Evolutionary conservation across 192 early-diverging fungal species (phyloP).

Genomic region (Gamsiella multidivaricata): DNA sequence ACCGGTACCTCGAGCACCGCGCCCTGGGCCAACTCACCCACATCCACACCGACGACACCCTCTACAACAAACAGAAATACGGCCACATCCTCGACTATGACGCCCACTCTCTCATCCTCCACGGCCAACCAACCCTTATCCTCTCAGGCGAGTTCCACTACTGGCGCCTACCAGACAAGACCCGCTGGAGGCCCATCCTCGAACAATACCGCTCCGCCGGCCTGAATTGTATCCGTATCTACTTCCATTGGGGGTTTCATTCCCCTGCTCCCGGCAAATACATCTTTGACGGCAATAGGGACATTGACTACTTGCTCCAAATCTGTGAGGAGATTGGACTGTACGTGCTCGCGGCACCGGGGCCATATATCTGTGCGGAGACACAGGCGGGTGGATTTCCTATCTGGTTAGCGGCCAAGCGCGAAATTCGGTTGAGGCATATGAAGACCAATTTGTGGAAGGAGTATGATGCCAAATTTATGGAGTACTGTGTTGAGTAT

Average conservation of each 20-base stretch:
- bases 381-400: slow-evolving; percentile 82
- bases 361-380: slow-evolving; percentile 86
- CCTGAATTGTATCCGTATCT: slow-evolving; percentile 85
- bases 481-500: slow-evolving; percentile 80
- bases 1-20: slow-evolving; percentile 36
- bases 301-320: slow-evolving; percentile 75
- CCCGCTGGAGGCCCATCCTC: slow-evolving; percentile 75
- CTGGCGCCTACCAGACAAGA: slow-evolving; percentile 79
- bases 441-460: slow-evolving; percentile 73
- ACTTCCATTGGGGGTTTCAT: slow-evolving; percentile 92
- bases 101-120: slow-evolving; percentile 72
- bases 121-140: slow-evolving; percentile 73
- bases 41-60: slow-evolving; percentile 37
- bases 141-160: slow-evolving; percentile 89
- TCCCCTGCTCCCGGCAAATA: slow-evolving; percentile 80
- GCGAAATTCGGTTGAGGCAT: slow-evolving; percentile 78
- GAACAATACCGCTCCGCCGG: slow-evolving; percentile 78
- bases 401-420: slow-evolving; percentile 81
- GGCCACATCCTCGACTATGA: slow-evolving; percentile 73
- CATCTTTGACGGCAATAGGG: slow-evolving; percentile 76
- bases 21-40: slow-evolving; percentile 11
- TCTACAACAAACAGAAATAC: slow-evolving; percentile 25
- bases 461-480: slow-evolving; percentile 74
- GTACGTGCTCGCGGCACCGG: slow-evolving; percentile 85
- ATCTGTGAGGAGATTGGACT: slow-evolving; percentile 81